A percentile compares a stretch with the other conserved stretches of the same genome.
Conservation (phyloP, 2,329 filamentous ascomycete genomes). For the Penicillium brevicompactum region DNA sequence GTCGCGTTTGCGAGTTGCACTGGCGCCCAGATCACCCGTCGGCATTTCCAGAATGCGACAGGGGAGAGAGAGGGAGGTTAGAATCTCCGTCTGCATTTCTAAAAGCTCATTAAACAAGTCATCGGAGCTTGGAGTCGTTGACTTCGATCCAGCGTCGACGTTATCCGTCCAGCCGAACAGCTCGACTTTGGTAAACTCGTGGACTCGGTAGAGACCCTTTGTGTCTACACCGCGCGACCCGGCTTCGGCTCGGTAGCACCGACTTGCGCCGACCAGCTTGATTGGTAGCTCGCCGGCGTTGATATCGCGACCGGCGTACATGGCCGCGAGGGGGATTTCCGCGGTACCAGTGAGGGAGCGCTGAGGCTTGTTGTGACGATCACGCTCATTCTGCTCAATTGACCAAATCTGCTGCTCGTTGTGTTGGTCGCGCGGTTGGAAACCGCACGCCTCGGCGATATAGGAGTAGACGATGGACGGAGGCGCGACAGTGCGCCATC, state of each 20-base stretch:
- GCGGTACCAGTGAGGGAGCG: constrained; percentile 83
- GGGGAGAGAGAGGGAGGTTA: constrained; percentile 74
- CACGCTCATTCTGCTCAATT: constrained; percentile 67
- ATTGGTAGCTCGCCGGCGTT: constrained; percentile 68
- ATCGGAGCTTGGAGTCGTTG: constrained; percentile 32
- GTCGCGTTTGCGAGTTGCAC: constrained; percentile 82
- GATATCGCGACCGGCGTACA: constrained; percentile 76
- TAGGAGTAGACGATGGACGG: constrained; percentile 91
- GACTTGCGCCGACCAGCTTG: constrained; percentile 78
- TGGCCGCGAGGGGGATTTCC: constrained; percentile 90
- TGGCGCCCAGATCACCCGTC: constrained; percentile 81
- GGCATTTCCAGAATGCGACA: constrained; percentile 95
- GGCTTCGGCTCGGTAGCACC: constrained; percentile 96
- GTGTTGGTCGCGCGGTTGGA: constrained; percentile 86
- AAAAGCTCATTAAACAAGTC: constrained; percentile 81
- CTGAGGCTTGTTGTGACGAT: constrained; percentile 64
- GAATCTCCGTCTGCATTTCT: constrained; percentile 80
- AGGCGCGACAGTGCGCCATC: constrained; percentile 80
- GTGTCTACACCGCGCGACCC: constrained; percentile 87
- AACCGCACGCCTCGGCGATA: constrained; percentile 88
- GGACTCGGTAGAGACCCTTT: constrained; percentile 92
- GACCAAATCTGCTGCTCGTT: constrained; percentile 91
- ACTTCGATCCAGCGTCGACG: constrained; percentile 47
- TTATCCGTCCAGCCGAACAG: constrained; percentile 85
- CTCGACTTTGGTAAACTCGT: constrained; percentile 98